These are phyloP conservation scores for Nyctanthes arbortristis DNA, from an alignment of 257 asterid species.

Conservation along the genomic window DNA sequence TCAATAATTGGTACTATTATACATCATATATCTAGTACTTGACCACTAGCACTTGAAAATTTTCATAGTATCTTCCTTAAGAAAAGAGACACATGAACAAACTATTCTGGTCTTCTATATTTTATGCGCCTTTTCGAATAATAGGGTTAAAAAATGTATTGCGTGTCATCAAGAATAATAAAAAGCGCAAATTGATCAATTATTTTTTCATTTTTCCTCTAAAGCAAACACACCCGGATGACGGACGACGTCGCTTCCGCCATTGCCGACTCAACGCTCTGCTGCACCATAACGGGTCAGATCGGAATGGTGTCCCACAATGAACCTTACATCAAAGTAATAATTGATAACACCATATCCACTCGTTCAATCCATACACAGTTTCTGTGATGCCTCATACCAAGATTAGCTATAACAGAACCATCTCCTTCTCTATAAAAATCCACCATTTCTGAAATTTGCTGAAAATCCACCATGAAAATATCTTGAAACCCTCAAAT, in stretches of 20 bases:
- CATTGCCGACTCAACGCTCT: neutral
- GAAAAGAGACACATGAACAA: no score
- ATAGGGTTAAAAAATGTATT: no score
- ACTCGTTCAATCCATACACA: constrained; percentile 27
- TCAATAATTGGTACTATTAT: no score
- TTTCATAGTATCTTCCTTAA: no score
- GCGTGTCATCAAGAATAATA: no score
- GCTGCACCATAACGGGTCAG: neutral
- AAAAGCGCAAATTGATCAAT: neutral
- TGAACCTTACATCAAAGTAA: neutral
- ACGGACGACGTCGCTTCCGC: neutral
- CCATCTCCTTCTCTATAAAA: constrained; percentile 20
- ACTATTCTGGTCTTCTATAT: no score
- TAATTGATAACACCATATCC: constrained; percentile 30
- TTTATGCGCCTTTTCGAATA: no score
- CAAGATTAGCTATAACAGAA: neutral
- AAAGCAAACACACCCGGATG: no score
- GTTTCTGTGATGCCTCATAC: neutral
- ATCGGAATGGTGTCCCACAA: neutral
- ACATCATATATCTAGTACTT: no score
- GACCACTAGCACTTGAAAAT: no score
- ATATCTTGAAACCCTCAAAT: constrained; percentile 19
- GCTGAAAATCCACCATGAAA: constrained; percentile 34
- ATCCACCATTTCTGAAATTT: constrained; percentile 33
- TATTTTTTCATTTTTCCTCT: neutral